Evolutionary conservation across 345 rosid species (phyloP).

Genomic region (Cardiospermum halicacabum): DNA sequence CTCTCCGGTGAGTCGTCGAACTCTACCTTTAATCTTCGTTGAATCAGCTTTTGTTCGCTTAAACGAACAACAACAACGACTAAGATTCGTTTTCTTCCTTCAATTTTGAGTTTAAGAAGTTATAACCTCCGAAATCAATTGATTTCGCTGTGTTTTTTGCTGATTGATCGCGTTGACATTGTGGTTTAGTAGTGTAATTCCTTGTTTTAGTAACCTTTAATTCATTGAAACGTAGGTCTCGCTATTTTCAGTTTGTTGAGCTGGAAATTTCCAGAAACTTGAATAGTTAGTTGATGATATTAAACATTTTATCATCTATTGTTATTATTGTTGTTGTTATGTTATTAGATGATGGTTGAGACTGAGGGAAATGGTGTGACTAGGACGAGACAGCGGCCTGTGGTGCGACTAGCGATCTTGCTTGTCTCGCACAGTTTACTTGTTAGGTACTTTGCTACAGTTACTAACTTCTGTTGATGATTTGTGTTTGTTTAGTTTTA

Average conservation of each 20-base stretch:
- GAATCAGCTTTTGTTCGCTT: background rate
- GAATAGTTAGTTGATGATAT: background rate
- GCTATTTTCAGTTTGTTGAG: background rate
- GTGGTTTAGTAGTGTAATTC: no score
- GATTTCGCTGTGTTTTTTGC: no score
- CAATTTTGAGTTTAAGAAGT: background rate
- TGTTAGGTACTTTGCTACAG: conserved; percentile 42
- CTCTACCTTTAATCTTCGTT: background rate
- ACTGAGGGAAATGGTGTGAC: conserved; percentile 20
- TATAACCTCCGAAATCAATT: background rate
- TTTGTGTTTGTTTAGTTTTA: background rate
- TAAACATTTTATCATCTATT: background rate
- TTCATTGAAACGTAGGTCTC: no score
- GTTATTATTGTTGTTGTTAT: background rate
- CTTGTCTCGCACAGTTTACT: conserved; percentile 71
- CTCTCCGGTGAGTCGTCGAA: background rate
- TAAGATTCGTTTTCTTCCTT: background rate
- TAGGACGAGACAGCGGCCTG: conserved; percentile 55
- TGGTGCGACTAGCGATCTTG: conserved; percentile 71
- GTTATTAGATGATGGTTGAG: conserved; percentile 3
- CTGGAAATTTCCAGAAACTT: background rate
- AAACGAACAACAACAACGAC: background rate
- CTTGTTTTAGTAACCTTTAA: no score
- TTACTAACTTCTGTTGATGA: background rate
- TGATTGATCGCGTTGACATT: no score